Evolutionary conservation across 768 basidiomycete genomes (phyloP).

Genomic region (Cubamyces sp.): DNA sequence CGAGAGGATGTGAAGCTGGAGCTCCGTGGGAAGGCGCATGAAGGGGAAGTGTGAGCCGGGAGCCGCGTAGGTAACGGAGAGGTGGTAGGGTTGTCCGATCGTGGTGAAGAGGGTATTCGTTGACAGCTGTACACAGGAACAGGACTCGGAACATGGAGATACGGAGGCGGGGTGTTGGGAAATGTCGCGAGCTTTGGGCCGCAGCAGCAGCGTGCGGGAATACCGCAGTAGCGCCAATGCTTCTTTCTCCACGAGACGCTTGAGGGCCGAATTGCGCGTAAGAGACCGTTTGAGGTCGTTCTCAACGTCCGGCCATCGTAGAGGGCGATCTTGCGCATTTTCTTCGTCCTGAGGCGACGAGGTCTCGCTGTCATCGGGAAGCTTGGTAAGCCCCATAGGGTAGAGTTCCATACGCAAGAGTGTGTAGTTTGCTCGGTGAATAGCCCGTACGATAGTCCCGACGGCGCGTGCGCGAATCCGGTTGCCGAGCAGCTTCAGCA

Average conservation of each 20-base stretch:
- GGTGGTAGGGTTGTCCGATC: conserved; percentile 16
- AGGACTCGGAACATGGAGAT: conserved; percentile 18
- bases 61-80: conserved; percentile 9
- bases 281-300: conserved; percentile 40
- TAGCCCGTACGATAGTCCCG: conserved; percentile 47
- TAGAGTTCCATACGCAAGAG: conserved; percentile 54
- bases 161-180: not conserved
- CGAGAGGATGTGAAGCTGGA: conserved; percentile 60
- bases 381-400: conserved; percentile 42
- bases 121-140: conserved; percentile 17
- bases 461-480: conserved; percentile 51
- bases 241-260: conserved; percentile 44
- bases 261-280: conserved; percentile 48
- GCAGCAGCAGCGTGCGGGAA: conserved; percentile 55
- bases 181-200: conserved; percentile 25
- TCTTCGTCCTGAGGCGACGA: conserved; percentile 31
- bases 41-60: conserved; percentile 39
- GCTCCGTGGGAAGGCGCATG: conserved; percentile 54
- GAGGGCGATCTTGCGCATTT: conserved; percentile 25
- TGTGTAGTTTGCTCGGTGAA: conserved; percentile 50
- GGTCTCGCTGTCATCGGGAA: conserved; percentile 32
- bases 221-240: conserved; percentile 55
- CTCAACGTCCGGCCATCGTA: conserved; percentile 43
- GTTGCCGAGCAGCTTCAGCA: conserved; percentile 61
- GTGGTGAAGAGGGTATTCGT: conserved; percentile 14